A percentile compares a stretch with the other conserved stretches of the same genome.
Conservation (phyloP, 2,329 filamentous ascomycete species). For the Lasiodiplodia hormozganensis region DNA sequence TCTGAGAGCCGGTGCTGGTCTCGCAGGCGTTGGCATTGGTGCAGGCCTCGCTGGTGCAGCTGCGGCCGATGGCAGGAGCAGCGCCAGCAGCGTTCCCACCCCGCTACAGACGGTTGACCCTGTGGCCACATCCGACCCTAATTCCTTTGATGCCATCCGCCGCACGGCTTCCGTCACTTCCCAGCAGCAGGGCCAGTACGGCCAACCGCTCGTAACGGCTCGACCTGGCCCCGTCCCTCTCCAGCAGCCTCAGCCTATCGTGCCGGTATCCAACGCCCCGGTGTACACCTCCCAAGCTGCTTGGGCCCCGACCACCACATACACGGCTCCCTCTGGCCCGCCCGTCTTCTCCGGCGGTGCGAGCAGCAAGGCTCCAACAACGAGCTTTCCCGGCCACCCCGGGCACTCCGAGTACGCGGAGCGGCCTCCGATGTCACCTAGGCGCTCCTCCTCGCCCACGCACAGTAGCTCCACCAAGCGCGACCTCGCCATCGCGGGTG, state of each 20-base stretch:
- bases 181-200: slow-evolving; percentile 44
- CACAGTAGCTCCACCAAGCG: slow-evolving; percentile 45
- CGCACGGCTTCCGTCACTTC: slow-evolving; percentile 58
- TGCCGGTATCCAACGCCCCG: slow-evolving; percentile 69
- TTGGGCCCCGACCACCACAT: slow-evolving; percentile 42
- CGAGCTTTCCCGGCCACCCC: background rate
- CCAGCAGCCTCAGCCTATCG: slow-evolving; percentile 84
- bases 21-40: slow-evolving; percentile 47
- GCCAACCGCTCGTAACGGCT: slow-evolving; percentile 43
- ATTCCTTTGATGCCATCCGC: slow-evolving; percentile 63
- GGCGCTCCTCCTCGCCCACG: slow-evolving; percentile 56
- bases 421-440: slow-evolving; percentile 38
- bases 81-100: slow-evolving; percentile 53
- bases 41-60: slow-evolving; percentile 40
- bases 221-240: slow-evolving; percentile 66
- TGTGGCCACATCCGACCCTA: slow-evolving; percentile 70
- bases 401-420: slow-evolving; percentile 24
- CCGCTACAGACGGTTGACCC: slow-evolving; percentile 71
- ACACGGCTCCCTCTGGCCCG: slow-evolving; percentile 50
- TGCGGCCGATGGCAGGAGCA: slow-evolving; percentile 55
- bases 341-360: slow-evolving; percentile 46
- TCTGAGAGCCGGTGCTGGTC: slow-evolving; percentile 44
- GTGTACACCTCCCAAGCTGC: slow-evolving; percentile 63
- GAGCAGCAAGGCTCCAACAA: slow-evolving; percentile 32
- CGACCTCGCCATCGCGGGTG: slow-evolving; percentile 54